Percentiles rank a stretch among this genome's conserved stretches.
Conservation (phyloP, 495 filamentous ascomycete genomes). For the Rostrohypoxylon terebratum region DNA sequence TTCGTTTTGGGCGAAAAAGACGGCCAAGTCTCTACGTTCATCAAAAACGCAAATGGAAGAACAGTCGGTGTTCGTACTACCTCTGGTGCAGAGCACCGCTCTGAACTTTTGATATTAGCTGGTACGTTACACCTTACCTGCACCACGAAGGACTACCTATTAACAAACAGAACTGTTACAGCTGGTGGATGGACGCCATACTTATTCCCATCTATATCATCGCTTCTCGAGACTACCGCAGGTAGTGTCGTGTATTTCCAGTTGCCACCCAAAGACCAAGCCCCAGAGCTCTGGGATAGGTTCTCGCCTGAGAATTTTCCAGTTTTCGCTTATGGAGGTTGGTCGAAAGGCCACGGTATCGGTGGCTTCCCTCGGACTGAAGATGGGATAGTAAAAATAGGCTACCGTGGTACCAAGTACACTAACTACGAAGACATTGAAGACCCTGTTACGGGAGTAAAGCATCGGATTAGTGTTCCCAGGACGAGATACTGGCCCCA, state of each 20-base stretch:
- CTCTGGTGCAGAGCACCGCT: conserved; percentile 46
- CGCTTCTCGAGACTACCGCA: conserved; percentile 55
- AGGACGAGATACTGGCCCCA: conserved; percentile 50
- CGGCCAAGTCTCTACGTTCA: conserved; percentile 34
- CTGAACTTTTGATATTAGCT: conserved; percentile 37
- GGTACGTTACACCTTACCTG: neutral
- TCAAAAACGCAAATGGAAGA: neutral
- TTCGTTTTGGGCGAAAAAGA: conserved; percentile 45
- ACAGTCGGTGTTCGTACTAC: conserved; percentile 45
- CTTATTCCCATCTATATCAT: conserved; percentile 46
- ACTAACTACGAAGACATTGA: conserved; percentile 41
- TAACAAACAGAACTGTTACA: neutral
- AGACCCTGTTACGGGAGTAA: conserved; percentile 30
- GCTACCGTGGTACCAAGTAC: conserved; percentile 58
- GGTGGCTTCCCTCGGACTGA: conserved; percentile 53
- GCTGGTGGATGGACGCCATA: conserved; percentile 47
- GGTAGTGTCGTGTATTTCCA: conserved; percentile 51
- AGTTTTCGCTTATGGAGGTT: conserved; percentile 24
- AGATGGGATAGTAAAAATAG: conserved; percentile 55
- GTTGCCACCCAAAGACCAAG: conserved; percentile 40
- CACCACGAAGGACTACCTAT: neutral
- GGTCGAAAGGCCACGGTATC: conserved; percentile 45
- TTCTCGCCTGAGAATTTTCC: conserved; percentile 52
- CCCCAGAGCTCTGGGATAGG: conserved; percentile 42
- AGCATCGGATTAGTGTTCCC: conserved; percentile 48